Evolutionary conservation across 1,284 basidiomycete genomes (phyloP).

Genomic region (Moesziomyces parantarcticus): DNA sequence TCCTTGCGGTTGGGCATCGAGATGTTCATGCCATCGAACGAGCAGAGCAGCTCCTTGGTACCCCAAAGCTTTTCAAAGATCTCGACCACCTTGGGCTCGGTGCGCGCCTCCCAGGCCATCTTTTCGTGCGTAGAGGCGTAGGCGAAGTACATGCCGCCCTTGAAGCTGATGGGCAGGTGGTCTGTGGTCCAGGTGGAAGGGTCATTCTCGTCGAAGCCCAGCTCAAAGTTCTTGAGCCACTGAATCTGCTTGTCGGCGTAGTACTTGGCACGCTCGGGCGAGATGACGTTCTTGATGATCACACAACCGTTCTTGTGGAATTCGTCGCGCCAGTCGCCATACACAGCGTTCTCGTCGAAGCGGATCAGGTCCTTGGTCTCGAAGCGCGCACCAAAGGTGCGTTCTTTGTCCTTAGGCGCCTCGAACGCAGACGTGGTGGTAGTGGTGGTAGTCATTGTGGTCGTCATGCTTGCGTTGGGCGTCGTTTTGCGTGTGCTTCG

Average conservation of each 20-base stretch:
- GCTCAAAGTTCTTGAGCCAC: conserved; percentile 68
- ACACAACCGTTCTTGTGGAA: conserved; percentile 58
- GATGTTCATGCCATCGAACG: conserved; percentile 54
- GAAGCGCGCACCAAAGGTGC: conserved; percentile 16
- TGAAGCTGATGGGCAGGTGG: conserved; percentile 65
- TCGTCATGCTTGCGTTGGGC: not conserved
- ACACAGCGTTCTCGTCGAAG: conserved; percentile 15
- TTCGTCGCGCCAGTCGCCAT: conserved; percentile 23
- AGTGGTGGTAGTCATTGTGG: conserved; percentile 6
- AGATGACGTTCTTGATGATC: conserved; percentile 66
- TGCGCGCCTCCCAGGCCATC: conserved; percentile 69
- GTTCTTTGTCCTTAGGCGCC: conserved; percentile 10
- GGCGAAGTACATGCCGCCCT: conserved; percentile 58
- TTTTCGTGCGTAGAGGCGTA: conserved; percentile 68
- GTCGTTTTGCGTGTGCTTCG: not conserved
- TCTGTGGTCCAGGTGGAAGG: conserved; percentile 66
- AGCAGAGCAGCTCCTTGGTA: conserved; percentile 69
- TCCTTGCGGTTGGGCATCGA: conserved; percentile 25
- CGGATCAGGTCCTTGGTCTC: conserved; percentile 16
- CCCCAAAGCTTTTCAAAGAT: conserved; percentile 69
- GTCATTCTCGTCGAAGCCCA: conserved; percentile 68
- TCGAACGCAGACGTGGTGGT: conserved; percentile 6
- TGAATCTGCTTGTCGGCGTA: conserved; percentile 65
- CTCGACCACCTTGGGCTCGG: conserved; percentile 66
- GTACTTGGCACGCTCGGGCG: conserved; percentile 56